phyloP scores from a whole-genome alignment of 75 land plant genomes.

The Larix kaempferi region DNA sequence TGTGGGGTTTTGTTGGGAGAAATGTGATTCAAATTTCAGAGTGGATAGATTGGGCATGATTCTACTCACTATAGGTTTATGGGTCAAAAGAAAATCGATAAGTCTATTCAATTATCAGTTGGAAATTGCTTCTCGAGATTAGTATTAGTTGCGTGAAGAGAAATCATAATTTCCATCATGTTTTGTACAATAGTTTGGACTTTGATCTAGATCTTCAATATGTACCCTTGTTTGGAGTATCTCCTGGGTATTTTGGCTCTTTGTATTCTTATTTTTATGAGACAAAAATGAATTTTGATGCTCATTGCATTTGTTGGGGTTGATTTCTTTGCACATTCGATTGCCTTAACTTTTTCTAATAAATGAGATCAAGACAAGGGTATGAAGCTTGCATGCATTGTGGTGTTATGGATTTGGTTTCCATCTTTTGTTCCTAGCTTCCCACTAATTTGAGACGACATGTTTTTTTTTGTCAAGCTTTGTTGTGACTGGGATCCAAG shows the following conservation, averaged over 20 bases:
- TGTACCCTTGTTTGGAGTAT: conserved; percentile 77
- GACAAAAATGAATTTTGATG: conserved; percentile 56
- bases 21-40: conserved; percentile 69
- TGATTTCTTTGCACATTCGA: too few species aligned
- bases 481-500: too few species aligned
- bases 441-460: too few species aligned
- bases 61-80: conserved; percentile 62
- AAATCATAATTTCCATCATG: conserved; percentile 83
- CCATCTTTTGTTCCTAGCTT: too few species aligned
- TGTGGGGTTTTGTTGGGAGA: conserved; percentile 47
- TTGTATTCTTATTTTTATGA: conserved; percentile 60
- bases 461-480: too few species aligned
- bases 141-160: conserved; percentile 82
- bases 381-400: too few species aligned
- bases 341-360: too few species aligned
- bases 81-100: conserved; percentile 24
- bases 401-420: too few species aligned
- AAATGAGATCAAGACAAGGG: too few species aligned
- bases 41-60: conserved; percentile 76
- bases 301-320: too few species aligned
- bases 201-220: conserved; percentile 84
- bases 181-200: conserved; percentile 71
- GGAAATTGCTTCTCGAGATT: conserved; percentile 55
- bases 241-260: conserved; percentile 48
- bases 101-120: conserved; percentile 40